A percentile compares a stretch with the other conserved stretches of the same genome.
These are phyloP conservation scores for Pleurotus cornucopiae DNA, from an alignment of 768 basidiomycete genomes.

Conservation along the genomic window DNA sequence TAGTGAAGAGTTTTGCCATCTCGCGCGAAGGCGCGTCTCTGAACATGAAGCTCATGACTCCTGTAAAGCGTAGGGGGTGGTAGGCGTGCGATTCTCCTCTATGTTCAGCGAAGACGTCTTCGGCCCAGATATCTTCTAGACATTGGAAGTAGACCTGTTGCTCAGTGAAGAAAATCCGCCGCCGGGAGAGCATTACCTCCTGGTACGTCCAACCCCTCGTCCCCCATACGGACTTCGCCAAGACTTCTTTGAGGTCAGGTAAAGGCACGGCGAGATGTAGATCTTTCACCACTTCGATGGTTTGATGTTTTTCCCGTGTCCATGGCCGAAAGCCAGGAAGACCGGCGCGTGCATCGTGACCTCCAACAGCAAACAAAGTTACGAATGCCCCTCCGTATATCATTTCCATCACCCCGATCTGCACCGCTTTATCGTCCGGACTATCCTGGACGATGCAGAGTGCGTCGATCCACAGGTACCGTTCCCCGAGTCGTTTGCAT, in stretches of 20 bases:
- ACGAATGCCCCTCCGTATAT: neutral
- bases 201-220: neutral
- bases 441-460: neutral
- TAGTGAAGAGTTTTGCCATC: neutral
- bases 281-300: neutral
- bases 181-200: neutral
- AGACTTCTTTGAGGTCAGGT: neutral
- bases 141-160: constrained; percentile 1
- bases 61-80: neutral
- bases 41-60: neutral
- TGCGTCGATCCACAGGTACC: neutral
- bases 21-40: neutral
- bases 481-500: neutral
- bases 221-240: neutral
- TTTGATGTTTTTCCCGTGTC: neutral
- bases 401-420: neutral
- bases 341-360: neutral
- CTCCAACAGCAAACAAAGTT: neutral
- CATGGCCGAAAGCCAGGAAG: neutral
- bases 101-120: constrained; percentile 1
- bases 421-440: neutral
- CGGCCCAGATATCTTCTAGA: neutral
- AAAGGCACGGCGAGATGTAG: neutral
- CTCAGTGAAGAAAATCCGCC: neutral
- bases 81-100: neutral